These are phyloP conservation scores for Ogataea minuta DNA, from an alignment of 805 yeast genomes.

Conservation along the genomic window DNA sequence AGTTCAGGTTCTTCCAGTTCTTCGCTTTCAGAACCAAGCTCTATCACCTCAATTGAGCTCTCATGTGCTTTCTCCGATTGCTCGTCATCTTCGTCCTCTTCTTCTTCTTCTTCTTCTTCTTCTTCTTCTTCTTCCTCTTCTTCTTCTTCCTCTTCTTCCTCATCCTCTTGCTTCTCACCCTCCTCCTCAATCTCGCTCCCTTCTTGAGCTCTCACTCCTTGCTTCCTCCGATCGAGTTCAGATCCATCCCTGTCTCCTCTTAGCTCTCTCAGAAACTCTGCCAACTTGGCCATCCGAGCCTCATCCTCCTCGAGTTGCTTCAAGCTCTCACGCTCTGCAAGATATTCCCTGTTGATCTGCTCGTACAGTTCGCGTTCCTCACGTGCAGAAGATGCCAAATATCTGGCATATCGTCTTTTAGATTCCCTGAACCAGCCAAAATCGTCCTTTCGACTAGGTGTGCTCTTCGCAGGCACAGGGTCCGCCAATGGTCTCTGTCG, in stretches of 20 bases:
- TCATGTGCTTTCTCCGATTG: neutral
- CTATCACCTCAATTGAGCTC: constrained; percentile 10
- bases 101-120: neutral
- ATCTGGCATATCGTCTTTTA: constrained; percentile 33
- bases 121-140: constrained; percentile 12
- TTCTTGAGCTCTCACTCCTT: constrained; percentile 9
- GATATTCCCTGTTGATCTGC: constrained; percentile 35
- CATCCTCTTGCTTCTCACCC: constrained; percentile 10
- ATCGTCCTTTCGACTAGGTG: constrained; percentile 17
- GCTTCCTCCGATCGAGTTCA: constrained; percentile 5
- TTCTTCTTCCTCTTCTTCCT: constrained; percentile 12
- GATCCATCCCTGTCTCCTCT: constrained; percentile 4
- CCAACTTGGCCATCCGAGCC: constrained; percentile 21
- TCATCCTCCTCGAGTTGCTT: constrained; percentile 17
- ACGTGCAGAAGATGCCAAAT: constrained; percentile 30
- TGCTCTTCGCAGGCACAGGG: neutral
- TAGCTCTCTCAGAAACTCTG: constrained; percentile 14
- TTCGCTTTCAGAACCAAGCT: constrained; percentile 18
- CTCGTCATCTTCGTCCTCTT: constrained; percentile 3
- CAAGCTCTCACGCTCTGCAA: constrained; percentile 18
- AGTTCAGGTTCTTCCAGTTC: constrained; percentile 8
- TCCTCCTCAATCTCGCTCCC: constrained; percentile 9
- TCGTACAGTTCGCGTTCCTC: constrained; percentile 39
- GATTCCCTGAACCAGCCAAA: constrained; percentile 36
- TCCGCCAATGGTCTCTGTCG: neutral